Percentiles rank a stretch among this genome's conserved stretches.
These are phyloP conservation scores for Annulohypoxylon maeteangense DNA, from an alignment of 495 filamentous ascomycete genomes.

Conservation along the genomic window DNA sequence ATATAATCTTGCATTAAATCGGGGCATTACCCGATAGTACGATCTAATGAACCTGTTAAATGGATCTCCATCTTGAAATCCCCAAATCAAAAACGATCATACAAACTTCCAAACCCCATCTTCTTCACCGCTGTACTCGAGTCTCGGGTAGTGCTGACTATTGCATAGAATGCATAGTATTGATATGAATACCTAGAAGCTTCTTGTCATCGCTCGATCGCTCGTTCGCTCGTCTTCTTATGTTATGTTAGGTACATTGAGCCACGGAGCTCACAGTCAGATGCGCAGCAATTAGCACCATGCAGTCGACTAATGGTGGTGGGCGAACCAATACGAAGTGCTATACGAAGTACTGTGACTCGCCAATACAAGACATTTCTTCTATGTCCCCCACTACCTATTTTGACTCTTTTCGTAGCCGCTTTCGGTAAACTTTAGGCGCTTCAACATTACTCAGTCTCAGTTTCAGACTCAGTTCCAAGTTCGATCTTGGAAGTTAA, in stretches of 20 bases:
- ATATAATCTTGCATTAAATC: slow-evolving; percentile 15
- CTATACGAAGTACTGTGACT: slow-evolving; percentile 37
- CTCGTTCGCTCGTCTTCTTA: not conserved
- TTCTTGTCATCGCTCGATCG: too few species aligned
- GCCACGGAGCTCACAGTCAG: slow-evolving; percentile 12
- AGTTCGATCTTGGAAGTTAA: slow-evolving; percentile 5
- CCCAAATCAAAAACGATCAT: not conserved
- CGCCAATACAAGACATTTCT: slow-evolving; percentile 22
- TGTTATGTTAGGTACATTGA: not conserved
- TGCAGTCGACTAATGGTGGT: slow-evolving; percentile 33
- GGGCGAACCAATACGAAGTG: slow-evolving; percentile 38
- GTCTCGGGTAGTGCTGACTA: slow-evolving; percentile 17
- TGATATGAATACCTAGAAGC: slow-evolving; percentile 1
- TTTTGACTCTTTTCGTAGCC: slow-evolving; percentile 15
- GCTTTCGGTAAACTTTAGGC: slow-evolving; percentile 4
- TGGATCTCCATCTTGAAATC: slow-evolving; percentile 10
- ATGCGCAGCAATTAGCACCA: slow-evolving; percentile 33
- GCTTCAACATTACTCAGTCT: not conserved
- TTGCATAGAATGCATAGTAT: slow-evolving; percentile 17
- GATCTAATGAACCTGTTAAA: slow-evolving; percentile 1
- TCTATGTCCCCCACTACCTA: slow-evolving; percentile 16
- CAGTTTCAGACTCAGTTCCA: not conserved
- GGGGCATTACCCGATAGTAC: slow-evolving; percentile 2
- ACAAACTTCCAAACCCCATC: slow-evolving; percentile 1
- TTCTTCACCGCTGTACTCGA: slow-evolving; percentile 24